Percentiles rank a stretch among this genome's conserved stretches.
phyloP scores from a whole-genome alignment of 2,329 filamentous ascomycete species.

The Paecilomyces formosus region DNA sequence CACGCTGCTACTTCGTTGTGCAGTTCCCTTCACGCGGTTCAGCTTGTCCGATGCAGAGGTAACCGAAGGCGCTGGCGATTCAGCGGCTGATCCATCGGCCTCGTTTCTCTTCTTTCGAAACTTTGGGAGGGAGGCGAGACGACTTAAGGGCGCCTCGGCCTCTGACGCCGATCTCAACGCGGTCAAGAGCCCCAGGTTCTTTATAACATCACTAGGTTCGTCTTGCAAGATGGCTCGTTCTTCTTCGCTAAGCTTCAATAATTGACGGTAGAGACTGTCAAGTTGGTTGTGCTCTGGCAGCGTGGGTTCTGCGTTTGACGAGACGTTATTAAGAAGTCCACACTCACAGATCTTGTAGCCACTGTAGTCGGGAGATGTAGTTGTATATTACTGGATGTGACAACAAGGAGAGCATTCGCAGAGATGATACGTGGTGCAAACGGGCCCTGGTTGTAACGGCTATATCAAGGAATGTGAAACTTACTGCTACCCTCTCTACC shows the following conservation, averaged over 20 bases:
- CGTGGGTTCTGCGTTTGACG: slow-evolving; percentile 22
- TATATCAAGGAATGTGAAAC: slow-evolving; percentile 13
- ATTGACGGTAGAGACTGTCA: slow-evolving; percentile 39
- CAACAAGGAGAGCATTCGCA: not conserved
- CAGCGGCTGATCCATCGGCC: slow-evolving; percentile 34
- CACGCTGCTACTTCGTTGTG: slow-evolving; percentile 35
- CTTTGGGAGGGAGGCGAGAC: slow-evolving; percentile 31
- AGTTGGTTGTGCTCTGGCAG: slow-evolving; percentile 36
- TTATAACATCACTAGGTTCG: slow-evolving; percentile 44
- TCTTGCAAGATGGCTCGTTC: slow-evolving; percentile 41
- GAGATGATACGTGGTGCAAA: not conserved
- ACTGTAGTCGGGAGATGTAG: not conserved
- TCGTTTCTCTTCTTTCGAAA: slow-evolving; percentile 41
- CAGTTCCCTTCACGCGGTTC: slow-evolving; percentile 34
- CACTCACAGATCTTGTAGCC: not conserved
- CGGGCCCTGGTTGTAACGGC: not conserved
- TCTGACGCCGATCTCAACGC: slow-evolving; percentile 43
- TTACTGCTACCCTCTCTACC: slow-evolving; percentile 34
- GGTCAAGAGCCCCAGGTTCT: slow-evolving; percentile 42
- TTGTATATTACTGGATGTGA: not conserved
- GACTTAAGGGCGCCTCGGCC: slow-evolving; percentile 34
- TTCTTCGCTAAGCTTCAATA: slow-evolving; percentile 40
- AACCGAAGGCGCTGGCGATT: slow-evolving; percentile 39
- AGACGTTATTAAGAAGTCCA: not conserved
- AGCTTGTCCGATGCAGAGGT: slow-evolving; percentile 32